Conservation (phyloP, 331 rosid species). For the Acacia concinna region DNA sequence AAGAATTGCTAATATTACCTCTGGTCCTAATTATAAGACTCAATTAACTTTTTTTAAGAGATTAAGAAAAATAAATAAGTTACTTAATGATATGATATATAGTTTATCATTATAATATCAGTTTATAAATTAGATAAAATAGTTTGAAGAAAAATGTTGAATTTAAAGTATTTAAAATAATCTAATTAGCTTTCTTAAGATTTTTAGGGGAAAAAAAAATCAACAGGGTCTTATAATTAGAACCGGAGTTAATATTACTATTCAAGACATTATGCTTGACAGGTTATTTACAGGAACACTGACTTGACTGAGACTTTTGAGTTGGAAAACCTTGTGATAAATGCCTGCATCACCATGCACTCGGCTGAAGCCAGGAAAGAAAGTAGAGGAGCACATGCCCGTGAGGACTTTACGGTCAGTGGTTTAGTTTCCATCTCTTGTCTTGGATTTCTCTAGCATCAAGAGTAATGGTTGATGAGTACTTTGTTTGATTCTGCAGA, state of each 20-base stretch:
- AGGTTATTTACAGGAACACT: slow-evolving; percentile 69
- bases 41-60: too few relatives aligned
- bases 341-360: slow-evolving; percentile 93
- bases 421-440: background rate
- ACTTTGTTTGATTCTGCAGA: slow-evolving; percentile 57
- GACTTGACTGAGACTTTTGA: slow-evolving; percentile 94
- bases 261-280: slow-evolving; percentile 4
- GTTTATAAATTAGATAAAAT: too few relatives aligned
- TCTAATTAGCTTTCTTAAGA: too few relatives aligned
- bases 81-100: too few relatives aligned
- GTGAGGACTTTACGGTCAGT: slow-evolving; percentile 83
- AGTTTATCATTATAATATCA: too few relatives aligned
- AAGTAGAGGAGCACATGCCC: slow-evolving; percentile 99
- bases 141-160: too few relatives aligned
- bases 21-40: too few relatives aligned
- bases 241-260: slow-evolving; percentile 5
- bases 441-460: background rate
- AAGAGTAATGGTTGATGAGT: slow-evolving; percentile 4
- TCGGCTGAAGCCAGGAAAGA: slow-evolving; percentile 99
- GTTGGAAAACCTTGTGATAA: slow-evolving; percentile 94
- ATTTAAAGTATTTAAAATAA: too few relatives aligned
- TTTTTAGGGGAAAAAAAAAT: too few relatives aligned
- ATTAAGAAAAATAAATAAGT: too few relatives aligned
- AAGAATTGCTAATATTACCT: background rate
- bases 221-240: too few relatives aligned